Base-by-base conservation (phyloP, 225 moss, liverwort and hornwort species). In the Sphagnum tenellum region DNA sequence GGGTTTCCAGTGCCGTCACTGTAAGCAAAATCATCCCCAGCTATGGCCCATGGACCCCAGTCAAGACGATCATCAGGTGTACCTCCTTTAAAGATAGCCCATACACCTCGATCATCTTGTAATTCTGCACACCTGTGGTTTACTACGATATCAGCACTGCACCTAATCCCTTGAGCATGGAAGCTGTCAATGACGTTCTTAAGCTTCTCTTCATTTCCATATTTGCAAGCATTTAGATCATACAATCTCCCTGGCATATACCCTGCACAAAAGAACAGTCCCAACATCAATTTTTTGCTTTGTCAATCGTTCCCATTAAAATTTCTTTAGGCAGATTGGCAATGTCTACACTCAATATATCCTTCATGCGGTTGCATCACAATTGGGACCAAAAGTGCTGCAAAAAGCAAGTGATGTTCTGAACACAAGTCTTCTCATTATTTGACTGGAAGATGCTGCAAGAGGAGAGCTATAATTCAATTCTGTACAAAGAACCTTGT, bases 1-100 rank as follows among this genome's bases (percentile, higher is more conserved):
- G 83, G 75, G 5, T 69, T 57, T 60, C 94, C 94, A 12, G 89
- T 76, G 59, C 94, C 91, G 56, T 80, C 59, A 5, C 83, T 81
- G 2, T 72, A 90, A 12, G 79, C 68, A 4, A 74, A 79, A 59
- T 94, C 94, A n/a, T 81, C 59, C 4, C 76, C 76, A 3, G 85
- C 83, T 7, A 94, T 71, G 0, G 94, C 94, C 90, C 91, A 94
- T 2, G 87, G 81, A 68, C 91, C 94, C 94, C 94, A 94, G 70
- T 91, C 91, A 7, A 94, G 74, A 50, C 76, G 86, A 45, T 94
- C 94, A 72, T 94, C 94, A 2, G 87, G 68, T 0, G 94, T 91
- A 5, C 90, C 89, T 0, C 94, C 94, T 71, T 94, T 87, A 54
- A 91, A 94, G 49, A 91, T 80, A 29, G 81, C 82, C 91, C 91